Base-by-base conservation (phyloP, 176 grass and related monocot species). In the Puccinellia tenuiflora region DNA sequence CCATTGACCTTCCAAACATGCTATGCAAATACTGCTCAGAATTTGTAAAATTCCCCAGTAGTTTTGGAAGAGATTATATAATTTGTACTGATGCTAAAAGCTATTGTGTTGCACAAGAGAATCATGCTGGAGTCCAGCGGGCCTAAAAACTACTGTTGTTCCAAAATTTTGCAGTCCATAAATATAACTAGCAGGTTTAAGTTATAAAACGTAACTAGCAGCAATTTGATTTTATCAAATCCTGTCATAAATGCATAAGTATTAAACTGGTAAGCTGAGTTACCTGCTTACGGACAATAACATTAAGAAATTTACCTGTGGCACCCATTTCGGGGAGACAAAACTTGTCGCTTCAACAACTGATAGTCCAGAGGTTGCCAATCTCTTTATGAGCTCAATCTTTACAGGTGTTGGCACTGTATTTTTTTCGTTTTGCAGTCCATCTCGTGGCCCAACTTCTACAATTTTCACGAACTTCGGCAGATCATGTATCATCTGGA, bases 251-350 rank as follows among this genome's bases (percentile, higher is more conserved):
- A 46, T 51, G 50, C 21, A 22, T 20, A 40, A 26, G 17, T 20
- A 88, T 50, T 30, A 76, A 18, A 43, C 24, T 8, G 18, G 3
- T 39, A 48, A 77, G 25, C 13, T 63, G 20, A 50, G 42, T 54
- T 17, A 70, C 31, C 10, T 47, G 11, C 24, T 34, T 18, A 71
- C 37, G 45, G 11, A 51, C 29, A 70, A 18, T 20, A 54, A 14
- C 34, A 46, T 30, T 18, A 71, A 59, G 22, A 43, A 42, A 31
- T 53, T 75, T 92, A 97, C 95, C 95, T 97, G 92, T 30, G 90
- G 92, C 40, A 97, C 92, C 95, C 92, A 97, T 88, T 97, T 97
- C 79, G 92, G 95, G 79, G 95, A 97, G 33, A 94, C 88, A 21
- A 97, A 97, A 83, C 95, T 97, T 53, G 92, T 94, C 37, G 92